These are phyloP conservation scores for Trapa bicornis DNA, from an alignment of 345 rosid species.

Conservation along the genomic window DNA sequence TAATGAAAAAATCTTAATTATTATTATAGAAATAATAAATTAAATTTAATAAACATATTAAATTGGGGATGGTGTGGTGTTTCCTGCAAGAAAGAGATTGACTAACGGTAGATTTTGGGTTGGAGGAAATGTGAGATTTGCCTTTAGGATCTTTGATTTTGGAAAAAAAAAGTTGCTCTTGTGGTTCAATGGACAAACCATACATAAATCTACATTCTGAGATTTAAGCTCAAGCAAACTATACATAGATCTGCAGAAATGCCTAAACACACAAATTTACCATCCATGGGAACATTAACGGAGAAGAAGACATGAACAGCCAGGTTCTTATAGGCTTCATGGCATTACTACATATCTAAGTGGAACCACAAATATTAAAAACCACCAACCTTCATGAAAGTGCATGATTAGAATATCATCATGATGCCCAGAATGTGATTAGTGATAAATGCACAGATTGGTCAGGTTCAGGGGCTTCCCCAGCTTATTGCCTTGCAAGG, in stretches of 20 bases:
- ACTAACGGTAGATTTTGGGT: no score
- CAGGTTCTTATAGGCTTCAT: not conserved
- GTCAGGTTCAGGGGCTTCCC: conserved; percentile 49
- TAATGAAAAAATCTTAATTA: no score
- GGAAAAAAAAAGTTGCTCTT: no score
- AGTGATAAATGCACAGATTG: conserved; percentile 33
- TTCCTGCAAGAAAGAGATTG: no score
- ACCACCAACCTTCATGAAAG: not conserved
- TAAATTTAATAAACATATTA: no score
- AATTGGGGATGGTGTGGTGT: no score
- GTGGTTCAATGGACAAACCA: no score
- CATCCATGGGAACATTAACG: not conserved
- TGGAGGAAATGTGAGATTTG: no score
- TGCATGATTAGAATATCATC: not conserved
- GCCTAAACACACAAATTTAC: not conserved
- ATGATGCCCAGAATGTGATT: conserved; percentile 1
- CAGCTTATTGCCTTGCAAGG: conserved; percentile 40
- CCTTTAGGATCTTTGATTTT: no score
- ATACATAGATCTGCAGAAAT: not conserved
- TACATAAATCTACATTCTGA: no score
- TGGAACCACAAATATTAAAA: not conserved
- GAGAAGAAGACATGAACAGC: not conserved
- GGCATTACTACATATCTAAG: not conserved
- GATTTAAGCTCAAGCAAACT: not conserved
- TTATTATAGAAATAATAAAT: no score